These are phyloP conservation scores for Moniliella sp. DNA, from an alignment of 1,284 basidiomycete species.

Conservation along the genomic window DNA sequence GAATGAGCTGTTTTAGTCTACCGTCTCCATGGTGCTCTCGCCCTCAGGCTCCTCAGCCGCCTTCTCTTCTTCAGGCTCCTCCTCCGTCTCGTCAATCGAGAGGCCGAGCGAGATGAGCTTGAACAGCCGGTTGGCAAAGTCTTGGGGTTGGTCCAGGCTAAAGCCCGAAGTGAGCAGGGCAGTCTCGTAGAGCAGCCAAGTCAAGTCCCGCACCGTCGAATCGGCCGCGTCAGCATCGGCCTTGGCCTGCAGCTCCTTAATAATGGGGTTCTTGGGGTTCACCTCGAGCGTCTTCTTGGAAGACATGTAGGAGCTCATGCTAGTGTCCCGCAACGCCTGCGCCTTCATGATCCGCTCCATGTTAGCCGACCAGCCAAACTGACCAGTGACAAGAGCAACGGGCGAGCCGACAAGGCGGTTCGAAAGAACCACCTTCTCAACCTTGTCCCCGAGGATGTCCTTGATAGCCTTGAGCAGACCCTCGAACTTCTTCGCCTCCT, in stretches of 20 bases:
- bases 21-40: conserved; percentile 32
- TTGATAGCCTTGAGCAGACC: conserved; percentile 86
- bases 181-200: conserved; percentile 86
- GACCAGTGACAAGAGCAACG: conserved; percentile 55
- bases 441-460: conserved; percentile 95
- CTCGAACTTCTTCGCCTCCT: conserved; percentile 61
- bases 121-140: conserved; percentile 86
- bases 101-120: conserved; percentile 67
- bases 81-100: conserved; percentile 37
- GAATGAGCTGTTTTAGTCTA: too few species aligned
- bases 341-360: conserved; percentile 99
- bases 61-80: conserved; percentile 1
- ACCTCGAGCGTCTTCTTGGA: conserved; percentile 93
- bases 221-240: conserved; percentile 89
- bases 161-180: conserved; percentile 55
- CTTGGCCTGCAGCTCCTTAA: conserved; percentile 87
- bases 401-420: conserved; percentile 47
- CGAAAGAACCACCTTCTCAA: conserved; percentile 95
- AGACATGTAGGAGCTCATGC: conserved; percentile 92
- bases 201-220: conserved; percentile 78
- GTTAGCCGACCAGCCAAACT: conserved; percentile 98
- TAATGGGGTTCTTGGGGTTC: conserved; percentile 77
- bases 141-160: conserved; percentile 78
- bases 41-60: conserved; percentile 18
- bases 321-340: conserved; percentile 89